Evolutionary conservation across 176 grass and related monocot species (phyloP).

Genomic region (Tuctoria greenei): DNA sequence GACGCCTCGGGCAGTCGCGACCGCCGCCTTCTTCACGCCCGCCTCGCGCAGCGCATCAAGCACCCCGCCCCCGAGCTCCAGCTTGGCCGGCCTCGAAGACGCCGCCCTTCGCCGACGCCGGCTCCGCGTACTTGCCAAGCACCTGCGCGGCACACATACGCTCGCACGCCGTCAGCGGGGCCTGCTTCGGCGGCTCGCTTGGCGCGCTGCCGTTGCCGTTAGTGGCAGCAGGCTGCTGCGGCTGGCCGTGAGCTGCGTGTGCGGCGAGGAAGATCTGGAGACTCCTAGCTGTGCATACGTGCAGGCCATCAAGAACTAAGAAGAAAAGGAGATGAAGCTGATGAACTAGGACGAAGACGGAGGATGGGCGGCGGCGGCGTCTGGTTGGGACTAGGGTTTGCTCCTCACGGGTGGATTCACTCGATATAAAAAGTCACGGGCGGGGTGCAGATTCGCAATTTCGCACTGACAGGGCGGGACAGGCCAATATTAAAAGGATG

Average conservation of each 20-base stretch:
- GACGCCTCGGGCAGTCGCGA: conserved; percentile 74
- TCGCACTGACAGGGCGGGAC: too few species aligned
- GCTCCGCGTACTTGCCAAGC: conserved; percentile 76
- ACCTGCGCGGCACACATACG: conserved; percentile 74
- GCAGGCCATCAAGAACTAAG: not conserved
- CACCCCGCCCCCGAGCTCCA: conserved; percentile 69
- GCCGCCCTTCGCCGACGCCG: conserved; percentile 23
- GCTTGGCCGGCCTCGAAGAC: conserved; percentile 36
- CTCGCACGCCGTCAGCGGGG: conserved; percentile 73
- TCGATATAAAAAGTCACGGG: too few species aligned
- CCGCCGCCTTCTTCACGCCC: conserved; percentile 53
- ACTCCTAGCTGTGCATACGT: conserved; percentile 35
- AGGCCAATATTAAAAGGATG: too few species aligned
- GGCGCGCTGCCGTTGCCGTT: conserved; percentile 38
- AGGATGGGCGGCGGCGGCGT: too few species aligned
- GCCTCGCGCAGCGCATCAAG: conserved; percentile 72
- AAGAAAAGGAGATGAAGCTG: not conserved
- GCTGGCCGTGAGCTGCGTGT: too few species aligned
- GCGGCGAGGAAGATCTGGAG: too few species aligned
- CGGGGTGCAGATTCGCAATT: too few species aligned
- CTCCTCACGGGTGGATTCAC: too few species aligned
- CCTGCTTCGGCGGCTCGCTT: conserved; percentile 43
- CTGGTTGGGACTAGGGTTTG: too few species aligned
- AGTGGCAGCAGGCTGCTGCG: too few species aligned
- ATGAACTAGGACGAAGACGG: too few species aligned